Base-by-base conservation (phyloP, 2,329 filamentous ascomycete genomes). In the Penicillium crustosum region DNA sequence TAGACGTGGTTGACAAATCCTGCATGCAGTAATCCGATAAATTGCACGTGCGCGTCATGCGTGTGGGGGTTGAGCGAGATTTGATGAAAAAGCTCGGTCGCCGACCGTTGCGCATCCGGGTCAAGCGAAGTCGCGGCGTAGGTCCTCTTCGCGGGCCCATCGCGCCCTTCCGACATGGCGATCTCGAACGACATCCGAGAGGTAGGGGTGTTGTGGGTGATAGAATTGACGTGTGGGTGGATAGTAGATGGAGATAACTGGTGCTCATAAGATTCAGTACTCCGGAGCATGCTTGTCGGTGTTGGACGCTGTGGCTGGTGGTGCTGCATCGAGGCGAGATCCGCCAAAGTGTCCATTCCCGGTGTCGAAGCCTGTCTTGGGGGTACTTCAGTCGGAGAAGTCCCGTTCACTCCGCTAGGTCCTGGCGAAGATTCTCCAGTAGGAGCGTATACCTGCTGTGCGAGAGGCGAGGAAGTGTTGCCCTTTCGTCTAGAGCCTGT, bases 341-440 rank as follows among this genome's bases (percentile, higher is more conserved):
- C 79, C 29, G 78, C 78, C 53, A 81, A 66, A n/a, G 77, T 76
- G 60, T 81, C 79, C 72, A 81, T 79, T n/a, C 76, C 78, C 3
- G 76, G 73, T 5, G 78, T 79, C 13, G 79, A 78, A 2, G 75
- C 70, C 39, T 77, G 74, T 60, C 77, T 70, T 23, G 72, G 67
- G n/a, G 72, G 65, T 43, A 69, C 66, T 8, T 75, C 71, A 39
- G 67, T 65, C 19, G 72, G 69, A 4, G 75, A 70, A 33, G 76
- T 76, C 45, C 70, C 75, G 53, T 64, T 74, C 38, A 68, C 69
- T 43, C 67, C 62, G 9, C 60, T 63, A 19, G 63, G 47, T n/a
- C 61, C 55, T 57, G 76, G 74, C 1, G 77, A 76, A 9, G 75
- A 66, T 41, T 77, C 72, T 29, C 73, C 72, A n/a, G 70, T 62